These are phyloP conservation scores for Globisporangium canariense DNA, from an alignment of 352 stramenopile species.

Conservation along the genomic window DNA sequence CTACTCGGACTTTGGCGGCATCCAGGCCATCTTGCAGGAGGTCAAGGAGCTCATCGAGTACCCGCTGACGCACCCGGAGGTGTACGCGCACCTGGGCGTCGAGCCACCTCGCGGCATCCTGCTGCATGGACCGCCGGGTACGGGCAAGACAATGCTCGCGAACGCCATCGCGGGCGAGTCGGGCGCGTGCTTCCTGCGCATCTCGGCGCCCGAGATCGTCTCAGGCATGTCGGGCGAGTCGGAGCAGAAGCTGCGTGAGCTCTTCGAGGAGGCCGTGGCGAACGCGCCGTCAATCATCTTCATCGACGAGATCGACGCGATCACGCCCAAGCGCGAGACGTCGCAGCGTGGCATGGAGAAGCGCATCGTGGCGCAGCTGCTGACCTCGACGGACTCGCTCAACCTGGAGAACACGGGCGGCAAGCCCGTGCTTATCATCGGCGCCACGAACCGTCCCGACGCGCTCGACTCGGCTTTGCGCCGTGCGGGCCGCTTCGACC, in stretches of 20 bases:
- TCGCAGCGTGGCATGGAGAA: slow-evolving; percentile 95
- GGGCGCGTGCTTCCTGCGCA: slow-evolving; percentile 85
- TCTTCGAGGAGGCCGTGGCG: slow-evolving; percentile 95
- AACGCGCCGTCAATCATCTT: slow-evolving; percentile 97
- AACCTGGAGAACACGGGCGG: slow-evolving; percentile 86
- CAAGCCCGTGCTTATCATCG: slow-evolving; percentile 96
- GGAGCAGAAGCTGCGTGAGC: slow-evolving; percentile 82
- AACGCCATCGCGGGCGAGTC: slow-evolving; percentile 92
- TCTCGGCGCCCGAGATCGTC: slow-evolving; percentile 91
- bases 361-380: slow-evolving; percentile 95
- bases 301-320: slow-evolving; percentile 97
- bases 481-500: slow-evolving; percentile 96
- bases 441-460: slow-evolving; percentile 97
- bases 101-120: slow-evolving; percentile 90
- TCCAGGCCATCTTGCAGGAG: slow-evolving; percentile 85
- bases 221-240: slow-evolving; percentile 93
- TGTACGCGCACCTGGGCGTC: slow-evolving; percentile 92
- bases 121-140: slow-evolving; percentile 90
- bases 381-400: slow-evolving; percentile 91
- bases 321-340: slow-evolving; percentile 93
- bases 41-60: slow-evolving; percentile 95
- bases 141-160: slow-evolving; percentile 93
- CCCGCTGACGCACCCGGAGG: slow-evolving; percentile 91
- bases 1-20: slow-evolving; percentile 88
- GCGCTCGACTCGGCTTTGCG: slow-evolving; percentile 95